Conservation (phyloP, 371 early-diverging fungal species). For the Vairimorpha necatrix region DNA sequence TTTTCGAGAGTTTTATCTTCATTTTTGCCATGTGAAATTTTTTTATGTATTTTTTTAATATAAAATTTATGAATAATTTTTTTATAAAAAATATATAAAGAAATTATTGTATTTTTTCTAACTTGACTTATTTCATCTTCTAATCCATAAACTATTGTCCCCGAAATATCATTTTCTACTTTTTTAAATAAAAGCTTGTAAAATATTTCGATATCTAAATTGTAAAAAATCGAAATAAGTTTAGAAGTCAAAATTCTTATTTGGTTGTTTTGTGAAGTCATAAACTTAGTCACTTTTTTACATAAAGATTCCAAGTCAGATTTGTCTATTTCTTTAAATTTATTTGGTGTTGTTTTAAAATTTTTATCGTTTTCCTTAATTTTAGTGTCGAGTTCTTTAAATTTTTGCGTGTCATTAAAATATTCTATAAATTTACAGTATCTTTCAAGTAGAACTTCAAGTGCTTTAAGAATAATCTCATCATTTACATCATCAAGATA, state of each 20-base stretch:
- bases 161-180: constrained; percentile 20
- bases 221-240: constrained; percentile 23
- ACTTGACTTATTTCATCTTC: constrained; percentile 50
- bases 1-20: background rate
- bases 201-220: background rate
- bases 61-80: too few species aligned
- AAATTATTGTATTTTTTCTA: constrained; percentile 29
- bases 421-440: background rate
- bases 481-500: constrained; percentile 3
- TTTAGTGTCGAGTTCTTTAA: background rate
- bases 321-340: background rate
- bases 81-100: constrained; percentile 25
- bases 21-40: background rate
- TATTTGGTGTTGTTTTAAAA: background rate
- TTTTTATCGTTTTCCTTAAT: background rate
- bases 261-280: constrained; percentile 21
- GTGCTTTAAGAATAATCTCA: background rate
- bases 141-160: constrained; percentile 46
- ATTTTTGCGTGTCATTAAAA: constrained; percentile 7
- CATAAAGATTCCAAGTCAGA: background rate
- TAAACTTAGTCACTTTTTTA: background rate
- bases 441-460: background rate
- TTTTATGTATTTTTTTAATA: background rate
- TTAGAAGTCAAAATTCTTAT: constrained; percentile 34
- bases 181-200: constrained; percentile 22